Percentiles rank a stretch among this genome's conserved stretches.
Conservation (phyloP, 2,329 filamentous ascomycete species). For the Paracamarosporium sp. region DNA sequence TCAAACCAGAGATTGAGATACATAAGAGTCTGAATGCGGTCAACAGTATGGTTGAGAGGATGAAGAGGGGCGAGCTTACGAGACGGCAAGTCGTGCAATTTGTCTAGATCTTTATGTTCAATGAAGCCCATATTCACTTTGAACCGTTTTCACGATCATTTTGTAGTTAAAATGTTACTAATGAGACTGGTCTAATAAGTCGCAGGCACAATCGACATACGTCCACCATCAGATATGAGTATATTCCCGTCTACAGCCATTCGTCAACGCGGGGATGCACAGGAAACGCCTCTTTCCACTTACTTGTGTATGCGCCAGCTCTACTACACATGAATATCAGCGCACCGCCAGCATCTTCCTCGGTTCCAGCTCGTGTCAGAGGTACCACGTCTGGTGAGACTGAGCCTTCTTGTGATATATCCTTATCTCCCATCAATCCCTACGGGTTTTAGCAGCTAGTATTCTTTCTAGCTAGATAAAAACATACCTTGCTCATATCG, state of each 20-base stretch:
- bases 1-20: slow-evolving; percentile 43
- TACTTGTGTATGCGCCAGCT: slow-evolving; percentile 18
- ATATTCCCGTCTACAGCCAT: slow-evolving; percentile 15
- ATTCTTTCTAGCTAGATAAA: neutral
- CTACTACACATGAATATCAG: slow-evolving; percentile 14
- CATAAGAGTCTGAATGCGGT: slow-evolving; percentile 41
- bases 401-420: slow-evolving; percentile 12
- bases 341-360: slow-evolving; percentile 16
- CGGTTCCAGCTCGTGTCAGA: slow-evolving; percentile 11
- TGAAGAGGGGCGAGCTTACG: slow-evolving; percentile 38
- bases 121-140: no score
- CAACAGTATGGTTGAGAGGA: slow-evolving; percentile 43
- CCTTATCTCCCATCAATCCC: slow-evolving; percentile 17
- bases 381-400: slow-evolving; percentile 16
- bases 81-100: slow-evolving; percentile 40
- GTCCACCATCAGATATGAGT: slow-evolving; percentile 17
- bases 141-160: no score
- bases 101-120: neutral
- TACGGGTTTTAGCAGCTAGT: neutral
- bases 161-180: no score
- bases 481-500: slow-evolving; percentile 16
- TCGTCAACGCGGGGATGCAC: neutral
- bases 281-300: neutral
- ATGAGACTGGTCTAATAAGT: slow-evolving; percentile 7
- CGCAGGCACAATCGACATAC: slow-evolving; percentile 14